Evolutionary conservation across 345 rosid genomes (phyloP).

Genomic region (Firmiana major): DNA sequence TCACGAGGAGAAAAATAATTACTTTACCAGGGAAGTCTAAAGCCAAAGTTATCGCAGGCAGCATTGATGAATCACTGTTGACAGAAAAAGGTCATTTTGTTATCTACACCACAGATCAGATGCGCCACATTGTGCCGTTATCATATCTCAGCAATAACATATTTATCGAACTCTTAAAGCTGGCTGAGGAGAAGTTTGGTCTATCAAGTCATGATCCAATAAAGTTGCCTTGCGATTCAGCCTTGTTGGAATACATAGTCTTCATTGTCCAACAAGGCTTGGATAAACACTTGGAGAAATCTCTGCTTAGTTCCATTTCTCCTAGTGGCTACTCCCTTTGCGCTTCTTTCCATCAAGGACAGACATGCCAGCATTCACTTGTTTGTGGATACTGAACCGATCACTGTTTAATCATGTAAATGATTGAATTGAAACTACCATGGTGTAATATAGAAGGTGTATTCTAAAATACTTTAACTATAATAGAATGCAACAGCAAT

Average conservation of each 20-base stretch:
- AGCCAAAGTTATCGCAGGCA: too few relatives aligned
- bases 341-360: neutral
- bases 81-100: too few relatives aligned
- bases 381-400: neutral
- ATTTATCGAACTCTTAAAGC: slow-evolving; percentile 12
- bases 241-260: slow-evolving; percentile 9
- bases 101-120: too few relatives aligned
- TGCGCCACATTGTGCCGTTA: too few relatives aligned
- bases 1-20: too few relatives aligned
- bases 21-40: too few relatives aligned
- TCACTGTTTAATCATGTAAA: neutral
- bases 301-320: neutral
- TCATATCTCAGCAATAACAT: slow-evolving; percentile 5
- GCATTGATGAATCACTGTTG: too few relatives aligned
- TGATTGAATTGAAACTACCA: neutral
- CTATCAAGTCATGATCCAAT: slow-evolving; percentile 9
- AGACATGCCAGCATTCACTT: neutral
- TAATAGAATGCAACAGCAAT: neutral
- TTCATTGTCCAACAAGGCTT: neutral
- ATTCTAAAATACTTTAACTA: neutral
- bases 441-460: neutral
- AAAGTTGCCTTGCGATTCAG: slow-evolving; percentile 5
- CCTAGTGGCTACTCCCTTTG: neutral
- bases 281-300: neutral
- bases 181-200: slow-evolving; percentile 15